These are phyloP conservation scores for Cylindrodendrum hubeiense DNA, from an alignment of 2,329 filamentous ascomycete genomes.

Conservation along the genomic window DNA sequence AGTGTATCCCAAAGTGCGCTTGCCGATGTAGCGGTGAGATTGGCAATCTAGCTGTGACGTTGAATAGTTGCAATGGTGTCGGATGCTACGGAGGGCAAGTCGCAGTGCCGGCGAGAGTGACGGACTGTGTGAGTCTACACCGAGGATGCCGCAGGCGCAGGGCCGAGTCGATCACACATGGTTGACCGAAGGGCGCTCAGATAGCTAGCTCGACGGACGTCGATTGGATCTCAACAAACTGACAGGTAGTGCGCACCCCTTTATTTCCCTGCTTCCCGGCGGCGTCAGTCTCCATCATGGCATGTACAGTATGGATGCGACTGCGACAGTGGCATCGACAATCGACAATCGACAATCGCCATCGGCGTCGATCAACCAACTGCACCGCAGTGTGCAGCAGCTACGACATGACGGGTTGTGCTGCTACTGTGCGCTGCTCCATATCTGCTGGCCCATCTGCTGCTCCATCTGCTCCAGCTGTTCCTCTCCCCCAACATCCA, in stretches of 20 bases:
- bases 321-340: not conserved
- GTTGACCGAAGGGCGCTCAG: too few species aligned
- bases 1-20: not conserved
- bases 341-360: not conserved
- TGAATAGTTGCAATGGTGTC: too few species aligned
- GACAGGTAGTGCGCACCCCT: not conserved
- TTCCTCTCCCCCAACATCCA: not conserved
- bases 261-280: not conserved
- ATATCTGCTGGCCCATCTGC: too few species aligned
- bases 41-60: not conserved
- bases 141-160: too few species aligned
- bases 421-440: too few species aligned
- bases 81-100: too few species aligned
- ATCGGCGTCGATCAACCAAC: not conserved
- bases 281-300: not conserved
- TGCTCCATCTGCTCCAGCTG: constrained; percentile 30
- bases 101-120: too few species aligned
- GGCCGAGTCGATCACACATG: too few species aligned
- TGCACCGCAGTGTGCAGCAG: not conserved
- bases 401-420: too few species aligned
- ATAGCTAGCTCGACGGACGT: not conserved
- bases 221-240: not conserved
- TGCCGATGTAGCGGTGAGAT: not conserved
- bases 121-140: too few species aligned
- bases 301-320: not conserved